Evolutionary conservation across 805 yeast genomes (phyloP).

Genomic region (Ogataea neopini): DNA sequence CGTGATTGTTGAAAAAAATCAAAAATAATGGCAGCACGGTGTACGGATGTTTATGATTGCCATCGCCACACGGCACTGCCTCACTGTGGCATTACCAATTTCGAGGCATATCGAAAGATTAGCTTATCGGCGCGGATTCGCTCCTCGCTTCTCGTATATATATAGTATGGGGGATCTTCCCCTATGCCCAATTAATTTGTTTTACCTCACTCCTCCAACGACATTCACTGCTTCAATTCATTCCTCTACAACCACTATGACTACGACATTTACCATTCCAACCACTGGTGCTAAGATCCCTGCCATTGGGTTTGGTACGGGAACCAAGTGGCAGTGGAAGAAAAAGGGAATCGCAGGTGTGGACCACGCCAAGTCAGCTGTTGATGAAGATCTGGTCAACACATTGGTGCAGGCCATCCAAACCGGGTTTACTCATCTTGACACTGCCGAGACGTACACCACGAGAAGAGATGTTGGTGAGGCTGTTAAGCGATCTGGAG

Average conservation of each 20-base stretch:
- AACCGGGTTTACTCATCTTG: slow-evolving; percentile 57
- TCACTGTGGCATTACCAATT: too few relatives aligned
- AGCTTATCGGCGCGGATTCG: too few relatives aligned
- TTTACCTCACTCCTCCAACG: too few relatives aligned
- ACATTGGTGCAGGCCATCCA: slow-evolving; percentile 48
- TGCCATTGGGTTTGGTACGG: slow-evolving; percentile 47
- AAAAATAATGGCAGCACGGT: neutral
- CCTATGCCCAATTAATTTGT: too few relatives aligned
- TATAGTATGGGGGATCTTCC: neutral
- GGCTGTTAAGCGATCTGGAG: slow-evolving; percentile 46
- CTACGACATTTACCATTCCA: slow-evolving; percentile 3
- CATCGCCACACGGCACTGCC: too few relatives aligned
- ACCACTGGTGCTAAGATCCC: slow-evolving; percentile 19
- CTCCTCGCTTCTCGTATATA: too few relatives aligned
- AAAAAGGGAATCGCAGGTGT: slow-evolving; percentile 29
- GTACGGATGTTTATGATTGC: neutral
- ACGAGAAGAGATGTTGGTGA: slow-evolving; percentile 62
- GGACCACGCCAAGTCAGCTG: slow-evolving; percentile 14
- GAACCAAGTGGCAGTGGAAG: slow-evolving; percentile 56
- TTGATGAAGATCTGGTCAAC: slow-evolving; percentile 43
- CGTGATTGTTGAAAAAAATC: neutral
- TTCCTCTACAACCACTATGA: neutral
- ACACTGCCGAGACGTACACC: slow-evolving; percentile 63
- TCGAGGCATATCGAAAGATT: too few relatives aligned
- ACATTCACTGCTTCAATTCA: neutral